Percentiles rank a stretch among this genome's conserved stretches.
Conservation (phyloP, 2,329 filamentous ascomycete genomes). For the Parasarocladium wereldwijsianum region DNA sequence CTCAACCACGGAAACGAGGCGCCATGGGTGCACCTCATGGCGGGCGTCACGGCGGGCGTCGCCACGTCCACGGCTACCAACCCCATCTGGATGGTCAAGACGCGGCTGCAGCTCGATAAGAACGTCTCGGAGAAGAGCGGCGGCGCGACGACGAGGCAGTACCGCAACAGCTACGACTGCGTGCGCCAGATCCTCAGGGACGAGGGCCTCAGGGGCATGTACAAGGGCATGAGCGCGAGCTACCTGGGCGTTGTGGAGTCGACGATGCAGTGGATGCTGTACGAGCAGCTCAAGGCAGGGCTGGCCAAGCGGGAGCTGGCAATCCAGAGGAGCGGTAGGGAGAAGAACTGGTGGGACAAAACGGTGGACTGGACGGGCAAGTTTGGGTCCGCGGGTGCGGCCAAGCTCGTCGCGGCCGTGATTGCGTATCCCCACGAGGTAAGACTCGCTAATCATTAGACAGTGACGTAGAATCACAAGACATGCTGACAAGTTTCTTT, state of each 20-base stretch:
- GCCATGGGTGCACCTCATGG: slow-evolving; percentile 62
- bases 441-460: slow-evolving; percentile 16
- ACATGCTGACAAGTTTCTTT: neutral
- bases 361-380: slow-evolving; percentile 68
- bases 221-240: slow-evolving; percentile 80
- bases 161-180: slow-evolving; percentile 81
- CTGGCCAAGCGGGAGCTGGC: slow-evolving; percentile 49
- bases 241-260: slow-evolving; percentile 86
- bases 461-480: too few relatives aligned
- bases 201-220: slow-evolving; percentile 71
- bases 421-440: slow-evolving; percentile 90
- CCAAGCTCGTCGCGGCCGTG: slow-evolving; percentile 74
- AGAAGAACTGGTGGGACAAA: slow-evolving; percentile 57
- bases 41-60: slow-evolving; percentile 66
- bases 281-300: slow-evolving; percentile 79
- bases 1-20: slow-evolving; percentile 57
- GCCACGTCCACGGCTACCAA: slow-evolving; percentile 85
- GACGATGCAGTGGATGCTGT: slow-evolving; percentile 85
- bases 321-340: slow-evolving; percentile 41
- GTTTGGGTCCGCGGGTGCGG: slow-evolving; percentile 61
- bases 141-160: slow-evolving; percentile 42
- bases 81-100: slow-evolving; percentile 95
- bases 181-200: slow-evolving; percentile 65
- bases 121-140: slow-evolving; percentile 51
- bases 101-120: slow-evolving; percentile 80